phyloP scores from a whole-genome alignment of 148 eudicot species.

The Arctostaphylos glauca region DNA sequence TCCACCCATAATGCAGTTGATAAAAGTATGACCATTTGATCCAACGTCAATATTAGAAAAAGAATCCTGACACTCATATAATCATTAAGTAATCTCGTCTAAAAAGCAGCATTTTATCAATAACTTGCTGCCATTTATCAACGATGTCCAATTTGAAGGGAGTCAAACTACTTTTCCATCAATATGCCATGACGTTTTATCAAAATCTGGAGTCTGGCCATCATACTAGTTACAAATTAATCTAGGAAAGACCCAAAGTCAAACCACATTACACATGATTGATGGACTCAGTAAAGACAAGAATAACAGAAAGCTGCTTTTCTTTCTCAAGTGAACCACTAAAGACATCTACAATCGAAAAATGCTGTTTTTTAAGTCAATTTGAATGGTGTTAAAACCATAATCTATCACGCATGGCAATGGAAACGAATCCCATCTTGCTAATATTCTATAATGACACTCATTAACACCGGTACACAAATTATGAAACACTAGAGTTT shows the following conservation, averaged over 20 bases:
- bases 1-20: neutral
- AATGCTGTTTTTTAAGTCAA: too few species aligned
- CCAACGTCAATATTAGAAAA: neutral
- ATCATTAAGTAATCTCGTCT: neutral
- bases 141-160: neutral
- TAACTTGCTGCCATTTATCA: neutral
- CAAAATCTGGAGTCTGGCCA: neutral
- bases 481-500: neutral
- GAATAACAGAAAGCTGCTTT: neutral
- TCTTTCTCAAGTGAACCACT: neutral
- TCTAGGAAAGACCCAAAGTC: neutral
- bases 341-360: neutral
- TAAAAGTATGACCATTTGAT: neutral
- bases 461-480: neutral
- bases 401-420: neutral
- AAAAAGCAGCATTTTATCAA: neutral
- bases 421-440: neutral
- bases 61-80: neutral
- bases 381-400: neutral
- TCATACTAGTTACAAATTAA: neutral
- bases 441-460: neutral
- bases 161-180: neutral
- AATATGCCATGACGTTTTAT: neutral
- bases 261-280: neutral
- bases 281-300: neutral